Evolutionary conservation across 106 monocot species (phyloP).

Genomic region (Apostasia shenzhenica): DNA sequence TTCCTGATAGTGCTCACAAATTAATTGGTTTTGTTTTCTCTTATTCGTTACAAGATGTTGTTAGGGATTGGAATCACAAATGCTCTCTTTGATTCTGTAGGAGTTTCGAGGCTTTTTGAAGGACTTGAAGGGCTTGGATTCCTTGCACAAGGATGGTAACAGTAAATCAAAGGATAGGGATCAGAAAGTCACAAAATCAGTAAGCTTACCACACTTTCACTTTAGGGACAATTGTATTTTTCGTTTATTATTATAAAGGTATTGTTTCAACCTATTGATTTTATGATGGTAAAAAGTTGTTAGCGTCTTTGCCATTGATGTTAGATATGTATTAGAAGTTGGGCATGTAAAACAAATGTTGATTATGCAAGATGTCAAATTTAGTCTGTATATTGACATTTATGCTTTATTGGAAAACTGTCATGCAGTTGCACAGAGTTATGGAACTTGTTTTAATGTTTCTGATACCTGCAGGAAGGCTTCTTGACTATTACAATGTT

Average conservation of each 20-base stretch:
- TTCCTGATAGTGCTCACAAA: no score
- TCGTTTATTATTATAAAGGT: not conserved
- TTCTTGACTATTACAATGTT: no score
- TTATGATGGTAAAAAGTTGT: not conserved
- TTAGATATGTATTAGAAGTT: no score
- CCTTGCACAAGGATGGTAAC: conserved; percentile 18
- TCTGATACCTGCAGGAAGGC: no score
- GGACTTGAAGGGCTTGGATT: conserved; percentile 22
- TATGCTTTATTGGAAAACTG: no score
- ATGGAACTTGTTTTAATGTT: no score
- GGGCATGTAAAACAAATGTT: no score
- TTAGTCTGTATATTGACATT: no score
- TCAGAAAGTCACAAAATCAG: conserved; percentile 2
- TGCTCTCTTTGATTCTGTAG: conserved; percentile 10
- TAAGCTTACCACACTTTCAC: not conserved
- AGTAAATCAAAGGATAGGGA: conserved; percentile 9
- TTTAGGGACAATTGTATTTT: not conserved
- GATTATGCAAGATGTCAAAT: no score
- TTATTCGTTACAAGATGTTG: not conserved
- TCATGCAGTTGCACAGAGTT: no score
- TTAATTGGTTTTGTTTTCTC: no score
- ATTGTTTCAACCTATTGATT: not conserved
- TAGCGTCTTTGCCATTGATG: no score
- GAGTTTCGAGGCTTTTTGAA: conserved; percentile 38
- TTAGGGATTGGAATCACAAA: not conserved